A percentile compares a stretch with the other conserved stretches of the same genome.
phyloP scores from a whole-genome alignment of 805 yeast species.

The Saccharomyces eubayanus region DNA sequence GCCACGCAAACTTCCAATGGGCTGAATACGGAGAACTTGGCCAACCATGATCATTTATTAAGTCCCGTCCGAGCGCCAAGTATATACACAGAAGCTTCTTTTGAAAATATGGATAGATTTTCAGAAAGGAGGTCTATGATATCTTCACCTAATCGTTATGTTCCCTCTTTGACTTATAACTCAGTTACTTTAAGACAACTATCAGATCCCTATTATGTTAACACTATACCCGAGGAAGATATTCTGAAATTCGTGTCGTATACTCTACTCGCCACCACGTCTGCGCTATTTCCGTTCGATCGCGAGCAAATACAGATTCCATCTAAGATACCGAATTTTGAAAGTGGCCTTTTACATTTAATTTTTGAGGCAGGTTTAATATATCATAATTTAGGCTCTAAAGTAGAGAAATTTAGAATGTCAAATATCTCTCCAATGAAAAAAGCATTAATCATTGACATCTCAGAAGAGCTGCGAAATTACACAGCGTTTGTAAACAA shows the following conservation, averaged over 20 bases:
- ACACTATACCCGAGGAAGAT: conserved; percentile 33
- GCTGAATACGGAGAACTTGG: conserved; percentile 5
- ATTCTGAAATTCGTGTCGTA: conserved; percentile 43
- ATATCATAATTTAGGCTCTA: conserved; percentile 39
- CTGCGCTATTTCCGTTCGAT: conserved; percentile 44
- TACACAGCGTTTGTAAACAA: conserved; percentile 39
- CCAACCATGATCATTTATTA: conserved; percentile 10
- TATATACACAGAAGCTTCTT: conserved; percentile 31
- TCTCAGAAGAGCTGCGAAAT: conserved; percentile 35
- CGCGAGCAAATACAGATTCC: conserved; percentile 39
- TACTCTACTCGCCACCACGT: conserved; percentile 54
- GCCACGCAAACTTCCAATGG: background rate
- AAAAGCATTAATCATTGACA: conserved; percentile 49
- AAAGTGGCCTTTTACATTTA: conserved; percentile 45
- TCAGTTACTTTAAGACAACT: conserved; percentile 15
- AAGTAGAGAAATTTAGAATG: conserved; percentile 27
- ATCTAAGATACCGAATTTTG: conserved; percentile 43
- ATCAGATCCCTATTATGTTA: conserved; percentile 28
- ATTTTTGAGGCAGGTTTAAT: conserved; percentile 68
- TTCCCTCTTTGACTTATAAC: conserved; percentile 3
- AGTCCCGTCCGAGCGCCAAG: conserved; percentile 18
- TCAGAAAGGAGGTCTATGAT: conserved; percentile 34
- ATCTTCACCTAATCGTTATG: conserved; percentile 19
- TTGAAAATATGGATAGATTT: conserved; percentile 32
- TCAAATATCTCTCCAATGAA: conserved; percentile 43